Evolutionary conservation across 2,329 filamentous ascomycete genomes (phyloP).

Genomic region (Trichoderma sp.): DNA sequence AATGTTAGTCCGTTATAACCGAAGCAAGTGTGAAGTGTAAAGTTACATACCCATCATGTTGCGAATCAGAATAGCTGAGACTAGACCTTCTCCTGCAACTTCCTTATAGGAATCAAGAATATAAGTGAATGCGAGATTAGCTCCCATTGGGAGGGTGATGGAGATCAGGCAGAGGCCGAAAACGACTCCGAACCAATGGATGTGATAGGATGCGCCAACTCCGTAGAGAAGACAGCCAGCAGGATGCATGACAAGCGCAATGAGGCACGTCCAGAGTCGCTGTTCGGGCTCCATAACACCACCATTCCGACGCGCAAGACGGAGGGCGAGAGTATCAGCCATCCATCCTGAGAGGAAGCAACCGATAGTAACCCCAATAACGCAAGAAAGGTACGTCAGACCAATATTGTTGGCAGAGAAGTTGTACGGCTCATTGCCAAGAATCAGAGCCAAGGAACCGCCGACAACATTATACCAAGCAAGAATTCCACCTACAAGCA

Average conservation of each 20-base stretch:
- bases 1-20: not conserved
- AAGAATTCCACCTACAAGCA: not conserved
- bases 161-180: not conserved
- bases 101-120: not conserved
- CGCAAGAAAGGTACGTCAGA: not conserved
- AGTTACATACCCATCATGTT: not conserved
- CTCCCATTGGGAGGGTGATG: not conserved
- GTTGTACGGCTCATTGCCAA: not conserved
- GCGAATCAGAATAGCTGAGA: not conserved
- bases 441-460: not conserved
- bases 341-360: not conserved
- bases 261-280: not conserved
- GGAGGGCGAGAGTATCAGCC: not conserved
- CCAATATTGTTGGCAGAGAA: not conserved
- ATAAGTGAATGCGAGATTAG: not conserved
- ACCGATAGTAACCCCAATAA: not conserved
- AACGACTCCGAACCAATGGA: not conserved
- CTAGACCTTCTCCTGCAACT: not conserved
- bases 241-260: not conserved
- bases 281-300: not conserved
- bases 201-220: not conserved
- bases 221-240: not conserved
- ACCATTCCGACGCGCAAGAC: not conserved
- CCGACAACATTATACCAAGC: not conserved
- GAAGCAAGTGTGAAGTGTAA: not conserved